phyloP scores from a whole-genome alignment of 1,284 basidiomycete species.

The Ustilago trichophora region DNA sequence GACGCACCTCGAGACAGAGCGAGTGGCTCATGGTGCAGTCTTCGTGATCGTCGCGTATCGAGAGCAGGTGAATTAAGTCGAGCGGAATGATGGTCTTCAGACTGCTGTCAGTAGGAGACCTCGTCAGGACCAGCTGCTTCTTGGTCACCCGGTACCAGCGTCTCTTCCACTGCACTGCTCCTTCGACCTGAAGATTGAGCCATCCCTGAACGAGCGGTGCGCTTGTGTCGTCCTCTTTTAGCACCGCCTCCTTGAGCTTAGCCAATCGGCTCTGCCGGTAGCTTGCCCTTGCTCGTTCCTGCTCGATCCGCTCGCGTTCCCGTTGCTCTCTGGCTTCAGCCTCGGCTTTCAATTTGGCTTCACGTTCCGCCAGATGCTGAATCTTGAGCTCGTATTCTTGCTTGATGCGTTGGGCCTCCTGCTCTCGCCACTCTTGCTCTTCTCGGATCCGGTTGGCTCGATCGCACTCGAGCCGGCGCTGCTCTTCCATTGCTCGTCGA shows the following conservation, averaged over 20 bases:
- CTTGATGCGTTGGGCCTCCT: constrained; percentile 18
- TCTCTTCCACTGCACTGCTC: constrained; percentile 9
- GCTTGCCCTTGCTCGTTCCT: neutral
- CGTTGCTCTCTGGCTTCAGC: constrained; percentile 6
- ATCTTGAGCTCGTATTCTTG: constrained; percentile 26
- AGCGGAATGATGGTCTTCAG: constrained; percentile 2
- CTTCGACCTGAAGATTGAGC: constrained; percentile 18
- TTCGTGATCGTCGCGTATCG: constrained; percentile 4
- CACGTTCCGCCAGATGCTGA: constrained; percentile 3
- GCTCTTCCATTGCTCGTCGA: constrained; percentile 15
- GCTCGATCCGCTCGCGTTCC: constrained; percentile 5
- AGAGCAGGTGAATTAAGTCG: neutral
- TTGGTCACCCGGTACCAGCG: constrained; percentile 17
- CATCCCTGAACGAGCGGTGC: constrained; percentile 6
- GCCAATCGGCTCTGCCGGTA: neutral
- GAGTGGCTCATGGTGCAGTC: constrained; percentile 13
- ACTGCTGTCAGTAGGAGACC: constrained; percentile 6
- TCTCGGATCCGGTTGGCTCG: constrained; percentile 11
- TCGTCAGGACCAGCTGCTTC: constrained; percentile 1
- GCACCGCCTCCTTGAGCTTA: neutral
- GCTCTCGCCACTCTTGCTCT: constrained; percentile 16
- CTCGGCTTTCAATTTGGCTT: constrained; percentile 16
- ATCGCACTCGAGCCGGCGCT: constrained; percentile 5
- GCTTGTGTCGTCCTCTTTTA: neutral
- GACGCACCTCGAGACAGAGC: constrained; percentile 5